Evolutionary conservation across 2,329 filamentous ascomycete species (phyloP).

Genomic region (Colletotrichum costaricense): DNA sequence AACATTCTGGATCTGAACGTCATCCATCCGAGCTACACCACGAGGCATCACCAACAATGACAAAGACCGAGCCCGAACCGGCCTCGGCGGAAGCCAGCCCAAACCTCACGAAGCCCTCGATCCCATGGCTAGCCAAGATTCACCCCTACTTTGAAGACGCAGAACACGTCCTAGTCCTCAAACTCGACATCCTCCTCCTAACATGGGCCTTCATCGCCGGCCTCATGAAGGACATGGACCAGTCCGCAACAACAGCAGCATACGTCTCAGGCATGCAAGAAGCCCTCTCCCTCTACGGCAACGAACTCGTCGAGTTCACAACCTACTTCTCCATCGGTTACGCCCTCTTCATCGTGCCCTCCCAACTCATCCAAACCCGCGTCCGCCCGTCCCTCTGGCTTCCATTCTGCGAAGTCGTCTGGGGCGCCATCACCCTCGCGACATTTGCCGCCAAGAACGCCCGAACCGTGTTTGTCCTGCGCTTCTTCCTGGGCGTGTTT

Average conservation of each 20-base stretch:
- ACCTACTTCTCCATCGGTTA: slow-evolving; percentile 40
- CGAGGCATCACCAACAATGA: background rate
- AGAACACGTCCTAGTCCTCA: slow-evolving; percentile 42
- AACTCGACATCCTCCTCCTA: slow-evolving; percentile 42
- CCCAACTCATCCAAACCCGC: slow-evolving; percentile 49
- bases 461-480: slow-evolving; percentile 50
- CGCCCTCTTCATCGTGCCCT: slow-evolving; percentile 40
- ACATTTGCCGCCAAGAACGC: background rate
- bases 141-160: slow-evolving; percentile 45
- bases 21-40: background rate
- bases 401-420: slow-evolving; percentile 48
- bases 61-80: background rate
- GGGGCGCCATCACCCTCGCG: slow-evolving; percentile 10
- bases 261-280: slow-evolving; percentile 43
- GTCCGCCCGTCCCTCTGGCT: slow-evolving; percentile 56
- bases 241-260: slow-evolving; percentile 43
- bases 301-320: slow-evolving; percentile 39
- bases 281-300: slow-evolving; percentile 40
- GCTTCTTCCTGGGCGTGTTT: slow-evolving; percentile 55
- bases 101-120: background rate
- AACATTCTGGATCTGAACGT: background rate
- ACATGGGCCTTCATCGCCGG: slow-evolving; percentile 16
- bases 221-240: slow-evolving; percentile 43
- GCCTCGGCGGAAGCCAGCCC: background rate
- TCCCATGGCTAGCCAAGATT: slow-evolving; percentile 43